phyloP scores from a whole-genome alignment of 106 monocot genomes.

The Acorus gramineus region DNA sequence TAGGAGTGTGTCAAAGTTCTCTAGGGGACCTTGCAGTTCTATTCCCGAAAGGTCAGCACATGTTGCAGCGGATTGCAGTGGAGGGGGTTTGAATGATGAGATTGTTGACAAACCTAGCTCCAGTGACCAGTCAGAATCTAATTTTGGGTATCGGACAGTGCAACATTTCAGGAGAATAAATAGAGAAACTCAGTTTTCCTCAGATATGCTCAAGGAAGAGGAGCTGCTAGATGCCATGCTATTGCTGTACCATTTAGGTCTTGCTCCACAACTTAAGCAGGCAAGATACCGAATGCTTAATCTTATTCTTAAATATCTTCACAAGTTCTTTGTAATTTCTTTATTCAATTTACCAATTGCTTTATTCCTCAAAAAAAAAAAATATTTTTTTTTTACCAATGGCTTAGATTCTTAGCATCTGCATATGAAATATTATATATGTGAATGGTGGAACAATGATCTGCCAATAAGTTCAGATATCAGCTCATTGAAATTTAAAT shows the following conservation, averaged over 20 bases:
- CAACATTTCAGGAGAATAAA: conserved; percentile 32
- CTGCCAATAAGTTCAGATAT: no score
- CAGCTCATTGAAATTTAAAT: no score
- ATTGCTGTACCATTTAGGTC: conserved; percentile 72
- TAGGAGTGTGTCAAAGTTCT: conserved; percentile 29
- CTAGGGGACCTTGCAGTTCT: conserved; percentile 36
- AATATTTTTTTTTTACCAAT: no score
- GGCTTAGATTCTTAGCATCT: no score
- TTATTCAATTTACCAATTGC: no score
- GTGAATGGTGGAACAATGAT: no score
- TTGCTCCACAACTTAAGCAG: conserved; percentile 81
- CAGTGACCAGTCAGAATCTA: conserved; percentile 43
- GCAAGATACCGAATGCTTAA: conserved; percentile 13
- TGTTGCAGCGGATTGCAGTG: conserved; percentile 59
- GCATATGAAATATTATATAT: no score
- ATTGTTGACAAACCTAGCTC: conserved; percentile 75
- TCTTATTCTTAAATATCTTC: no score
- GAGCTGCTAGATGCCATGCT: conserved; percentile 83
- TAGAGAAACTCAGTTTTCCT: conserved; percentile 32
- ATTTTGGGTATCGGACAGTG: conserved; percentile 36
- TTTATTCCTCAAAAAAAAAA: no score
- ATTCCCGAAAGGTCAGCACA: conserved; percentile 46
- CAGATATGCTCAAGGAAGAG: conserved; percentile 60
- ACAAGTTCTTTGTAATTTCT: no score
- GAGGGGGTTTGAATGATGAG: conserved; percentile 58